Percentiles rank a stretch among this genome's conserved stretches.
These are phyloP conservation scores for Eucalyptus pumila DNA, from an alignment of 345 rosid species.

Conservation along the genomic window DNA sequence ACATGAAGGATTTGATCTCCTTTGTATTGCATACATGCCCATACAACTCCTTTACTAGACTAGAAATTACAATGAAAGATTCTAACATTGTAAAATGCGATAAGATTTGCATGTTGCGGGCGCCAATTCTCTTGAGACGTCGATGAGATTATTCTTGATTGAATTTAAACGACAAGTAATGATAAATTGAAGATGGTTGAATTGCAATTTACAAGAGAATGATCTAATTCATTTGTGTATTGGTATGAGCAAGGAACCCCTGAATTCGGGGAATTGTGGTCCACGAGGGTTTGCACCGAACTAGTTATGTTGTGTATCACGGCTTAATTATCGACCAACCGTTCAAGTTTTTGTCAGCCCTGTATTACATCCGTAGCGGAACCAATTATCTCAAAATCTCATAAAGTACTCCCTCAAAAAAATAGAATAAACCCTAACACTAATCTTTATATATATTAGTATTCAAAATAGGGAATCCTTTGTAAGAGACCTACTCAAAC, in stretches of 20 bases:
- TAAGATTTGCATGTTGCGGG: not conserved
- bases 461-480: not conserved
- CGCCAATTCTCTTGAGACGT: too few relatives aligned
- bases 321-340: not conserved
- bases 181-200: not conserved
- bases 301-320: not conserved
- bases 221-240: not conserved
- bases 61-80: not conserved
- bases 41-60: not conserved
- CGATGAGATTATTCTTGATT: not conserved
- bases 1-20: not conserved
- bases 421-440: not conserved
- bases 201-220: not conserved
- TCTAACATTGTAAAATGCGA: not conserved
- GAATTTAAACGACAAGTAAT: not conserved
- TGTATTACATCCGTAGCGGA: not conserved
- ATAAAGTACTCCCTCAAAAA: not conserved
- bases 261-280: not conserved
- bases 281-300: not conserved
- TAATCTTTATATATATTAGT: not conserved
- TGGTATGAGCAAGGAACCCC: not conserved
- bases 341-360: not conserved
- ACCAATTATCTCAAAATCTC: not conserved
- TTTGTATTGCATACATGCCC: not conserved
- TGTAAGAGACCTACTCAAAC: not conserved